phyloP scores from a whole-genome alignment of 306 rosid genomes.

The Malus fusca region DNA sequence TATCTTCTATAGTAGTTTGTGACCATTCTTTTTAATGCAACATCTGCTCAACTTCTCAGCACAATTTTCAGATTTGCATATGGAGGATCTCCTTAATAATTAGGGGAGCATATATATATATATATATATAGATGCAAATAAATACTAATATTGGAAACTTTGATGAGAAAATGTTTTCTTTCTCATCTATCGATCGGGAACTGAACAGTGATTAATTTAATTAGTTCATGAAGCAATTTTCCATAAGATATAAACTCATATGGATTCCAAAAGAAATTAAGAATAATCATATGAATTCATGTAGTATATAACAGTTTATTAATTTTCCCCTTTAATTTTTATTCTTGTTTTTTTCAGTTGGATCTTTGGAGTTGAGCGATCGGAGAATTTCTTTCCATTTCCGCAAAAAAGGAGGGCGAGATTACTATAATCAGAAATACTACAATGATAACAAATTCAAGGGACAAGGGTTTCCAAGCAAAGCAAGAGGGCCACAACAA shows the following conservation, averaged over 20 bases:
- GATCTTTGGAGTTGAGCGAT: conserved; percentile 2
- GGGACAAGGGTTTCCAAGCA: conserved; percentile 30
- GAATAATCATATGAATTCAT: background rate
- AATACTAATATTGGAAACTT: background rate
- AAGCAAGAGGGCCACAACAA: conserved; percentile 33
- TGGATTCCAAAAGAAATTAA: background rate
- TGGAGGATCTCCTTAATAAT: background rate
- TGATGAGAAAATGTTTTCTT: background rate
- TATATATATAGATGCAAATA: background rate
- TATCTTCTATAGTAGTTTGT: background rate
- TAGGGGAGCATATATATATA: background rate
- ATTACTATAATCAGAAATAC: conserved; percentile 1
- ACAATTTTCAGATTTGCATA: background rate
- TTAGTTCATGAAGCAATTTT: background rate
- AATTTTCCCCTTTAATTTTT: background rate
- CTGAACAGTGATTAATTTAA: background rate
- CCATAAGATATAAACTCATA: background rate
- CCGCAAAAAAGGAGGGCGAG: background rate
- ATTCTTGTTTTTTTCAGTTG: background rate
- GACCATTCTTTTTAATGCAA: background rate
- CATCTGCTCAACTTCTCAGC: background rate
- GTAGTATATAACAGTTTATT: background rate
- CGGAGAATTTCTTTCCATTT: background rate
- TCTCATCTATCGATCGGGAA: background rate
- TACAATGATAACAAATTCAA: conserved; percentile 49